Evolutionary conservation across 1,284 basidiomycete genomes (phyloP).

Genomic region (Malassezia dermatis): DNA sequence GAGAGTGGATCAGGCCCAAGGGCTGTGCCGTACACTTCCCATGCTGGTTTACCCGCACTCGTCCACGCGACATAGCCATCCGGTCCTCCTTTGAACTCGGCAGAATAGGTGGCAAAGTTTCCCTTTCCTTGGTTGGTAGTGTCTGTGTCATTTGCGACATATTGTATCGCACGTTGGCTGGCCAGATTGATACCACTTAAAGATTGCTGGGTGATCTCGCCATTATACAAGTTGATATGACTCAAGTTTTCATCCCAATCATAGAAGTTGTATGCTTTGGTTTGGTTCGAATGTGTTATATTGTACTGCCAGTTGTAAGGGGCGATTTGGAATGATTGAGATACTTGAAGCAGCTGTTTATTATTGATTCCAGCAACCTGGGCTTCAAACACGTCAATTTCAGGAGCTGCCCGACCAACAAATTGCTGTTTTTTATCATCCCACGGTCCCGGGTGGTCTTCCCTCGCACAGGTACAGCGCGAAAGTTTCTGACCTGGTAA

Average conservation of each 20-base stretch:
- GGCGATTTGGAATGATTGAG: constrained; percentile 67
- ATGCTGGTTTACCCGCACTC: constrained; percentile 20
- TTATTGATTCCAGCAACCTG: constrained; percentile 44
- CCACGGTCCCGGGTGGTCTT: constrained; percentile 68
- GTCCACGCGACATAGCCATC: constrained; percentile 26
- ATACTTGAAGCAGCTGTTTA: constrained; percentile 53
- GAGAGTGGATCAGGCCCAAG: constrained; percentile 59
- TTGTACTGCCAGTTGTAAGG: constrained; percentile 53
- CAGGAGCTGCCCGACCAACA: constrained; percentile 58
- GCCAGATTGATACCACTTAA: constrained; percentile 3
- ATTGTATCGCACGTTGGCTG: constrained; percentile 3
- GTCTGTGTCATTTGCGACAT: not conserved
- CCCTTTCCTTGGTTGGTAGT: not conserved
- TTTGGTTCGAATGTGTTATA: constrained; percentile 21
- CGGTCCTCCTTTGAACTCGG: constrained; percentile 5
- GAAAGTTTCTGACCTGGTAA: constrained; percentile 65
- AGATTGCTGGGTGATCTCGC: constrained; percentile 38
- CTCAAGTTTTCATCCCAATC: constrained; percentile 11
- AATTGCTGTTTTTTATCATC: constrained; percentile 56
- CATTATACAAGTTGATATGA: constrained; percentile 31
- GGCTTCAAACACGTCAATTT: constrained; percentile 61
- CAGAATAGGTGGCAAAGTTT: constrained; percentile 6
- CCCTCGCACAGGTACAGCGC: constrained; percentile 61
- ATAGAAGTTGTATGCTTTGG: constrained; percentile 28
- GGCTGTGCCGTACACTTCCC: constrained; percentile 58